A percentile compares a stretch with the other conserved stretches of the same genome.
Evolutionary conservation across 2,329 filamentous ascomycete species (phyloP).

Genomic region (Pestalotiopsis sp.): DNA sequence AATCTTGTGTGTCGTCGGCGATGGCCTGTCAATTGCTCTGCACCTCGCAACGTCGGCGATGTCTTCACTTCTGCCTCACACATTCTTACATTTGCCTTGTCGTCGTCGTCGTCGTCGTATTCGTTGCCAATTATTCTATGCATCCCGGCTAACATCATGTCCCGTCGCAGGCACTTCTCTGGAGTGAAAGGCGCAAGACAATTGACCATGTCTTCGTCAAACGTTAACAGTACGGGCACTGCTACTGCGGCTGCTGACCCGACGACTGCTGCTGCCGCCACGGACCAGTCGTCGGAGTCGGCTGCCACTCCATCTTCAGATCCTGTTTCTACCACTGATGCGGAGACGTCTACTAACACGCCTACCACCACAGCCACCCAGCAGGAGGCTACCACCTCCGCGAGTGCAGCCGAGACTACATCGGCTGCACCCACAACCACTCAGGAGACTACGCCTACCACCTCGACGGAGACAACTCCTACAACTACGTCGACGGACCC

Average conservation of each 20-base stretch:
- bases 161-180: conserved; percentile 13
- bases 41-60: background rate
- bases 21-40: background rate
- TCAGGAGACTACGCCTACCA: background rate
- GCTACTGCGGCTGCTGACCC: conserved; percentile 2
- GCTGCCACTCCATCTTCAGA: background rate
- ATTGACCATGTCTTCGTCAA: conserved; percentile 19
- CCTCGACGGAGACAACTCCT: conserved; percentile 12
- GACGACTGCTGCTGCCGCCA: conserved; percentile 1
- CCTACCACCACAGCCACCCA: conserved; percentile 12
- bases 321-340: conserved; percentile 7
- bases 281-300: conserved; percentile 8
- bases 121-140: background rate
- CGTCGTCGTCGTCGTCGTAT: background rate
- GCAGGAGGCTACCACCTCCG: background rate
- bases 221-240: conserved; percentile 18
- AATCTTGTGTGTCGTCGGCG: background rate
- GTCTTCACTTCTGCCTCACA: background rate
- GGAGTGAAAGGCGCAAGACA: conserved; percentile 16
- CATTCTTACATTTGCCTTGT: background rate
- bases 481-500: conserved; percentile 11
- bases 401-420: conserved; percentile 16
- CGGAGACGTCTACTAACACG: conserved; percentile 8
- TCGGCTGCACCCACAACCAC: conserved; percentile 6
- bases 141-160: conserved; percentile 13